A percentile compares a stretch with the other conserved stretches of the same genome.
Conservation (phyloP, 257 asterid species). For the Lantana camara region DNA sequence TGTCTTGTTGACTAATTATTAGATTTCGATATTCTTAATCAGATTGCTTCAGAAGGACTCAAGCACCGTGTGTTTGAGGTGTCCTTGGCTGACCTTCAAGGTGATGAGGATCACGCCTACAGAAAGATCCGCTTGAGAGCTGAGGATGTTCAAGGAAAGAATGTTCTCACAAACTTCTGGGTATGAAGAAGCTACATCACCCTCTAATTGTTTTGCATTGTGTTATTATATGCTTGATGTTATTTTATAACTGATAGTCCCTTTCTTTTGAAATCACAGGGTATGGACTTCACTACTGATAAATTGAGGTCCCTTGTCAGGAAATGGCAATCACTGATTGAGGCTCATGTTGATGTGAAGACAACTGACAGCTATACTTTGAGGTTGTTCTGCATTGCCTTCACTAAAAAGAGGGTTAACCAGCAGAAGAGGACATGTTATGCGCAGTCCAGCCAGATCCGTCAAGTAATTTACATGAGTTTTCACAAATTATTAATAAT, state of each 20-base stretch:
- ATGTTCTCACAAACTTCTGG: slow-evolving; percentile 60
- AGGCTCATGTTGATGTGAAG: slow-evolving; percentile 90
- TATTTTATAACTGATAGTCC: not conserved
- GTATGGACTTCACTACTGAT: slow-evolving; percentile 80
- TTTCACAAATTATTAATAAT: not conserved
- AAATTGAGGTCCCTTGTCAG: slow-evolving; percentile 78
- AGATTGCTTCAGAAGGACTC: slow-evolving; percentile 62
- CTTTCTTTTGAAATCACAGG: slow-evolving; percentile 37
- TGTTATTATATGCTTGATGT: not conserved
- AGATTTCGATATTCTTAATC: not conserved
- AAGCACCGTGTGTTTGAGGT: slow-evolving; percentile 77
- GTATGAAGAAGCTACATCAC: slow-evolving; percentile 23
- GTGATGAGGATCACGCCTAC: slow-evolving; percentile 65
- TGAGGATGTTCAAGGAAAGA: slow-evolving; percentile 60
- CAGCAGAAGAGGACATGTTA: slow-evolving; percentile 92
- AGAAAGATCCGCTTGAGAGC: slow-evolving; percentile 73
- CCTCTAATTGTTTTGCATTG: not conserved
- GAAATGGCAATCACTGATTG: slow-evolving; percentile 78
- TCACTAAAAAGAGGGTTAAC: slow-evolving; percentile 82
- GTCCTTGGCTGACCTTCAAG: slow-evolving; percentile 68
- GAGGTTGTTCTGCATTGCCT: slow-evolving; percentile 85
- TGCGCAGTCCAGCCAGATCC: slow-evolving; percentile 83
- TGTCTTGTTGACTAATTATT: not conserved
- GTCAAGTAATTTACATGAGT: slow-evolving; percentile 46
- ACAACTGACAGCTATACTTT: slow-evolving; percentile 67